These are phyloP conservation scores for Lachancea sp. DNA, from an alignment of 805 yeast genomes.

Conservation along the genomic window DNA sequence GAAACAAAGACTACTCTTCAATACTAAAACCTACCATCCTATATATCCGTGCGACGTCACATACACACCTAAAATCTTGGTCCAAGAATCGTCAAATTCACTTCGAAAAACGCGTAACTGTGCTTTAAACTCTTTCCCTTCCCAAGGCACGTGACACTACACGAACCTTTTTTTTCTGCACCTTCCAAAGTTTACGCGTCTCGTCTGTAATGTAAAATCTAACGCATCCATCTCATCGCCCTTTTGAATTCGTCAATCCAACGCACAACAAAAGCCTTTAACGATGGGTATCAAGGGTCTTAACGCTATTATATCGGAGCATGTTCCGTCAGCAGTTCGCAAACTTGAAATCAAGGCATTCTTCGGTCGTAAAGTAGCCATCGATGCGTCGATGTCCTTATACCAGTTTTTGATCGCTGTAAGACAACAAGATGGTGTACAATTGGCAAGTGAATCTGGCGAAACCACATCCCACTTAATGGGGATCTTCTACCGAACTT, in stretches of 20 bases:
- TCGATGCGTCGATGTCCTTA: conserved; percentile 91
- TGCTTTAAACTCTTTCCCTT: no score
- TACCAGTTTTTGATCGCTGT: conserved; percentile 96
- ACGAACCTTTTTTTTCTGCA: no score
- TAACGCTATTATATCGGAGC: conserved; percentile 78
- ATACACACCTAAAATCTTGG: no score
- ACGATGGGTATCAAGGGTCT: conserved; percentile 65
- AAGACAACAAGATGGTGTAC: conserved; percentile 94
- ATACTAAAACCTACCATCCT: no score
- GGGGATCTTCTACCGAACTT: conserved; percentile 94
- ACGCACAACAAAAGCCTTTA: not conserved
- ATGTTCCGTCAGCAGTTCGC: conserved; percentile 78
- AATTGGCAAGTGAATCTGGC: conserved; percentile 79
- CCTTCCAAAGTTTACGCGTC: not conserved
- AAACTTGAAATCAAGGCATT: conserved; percentile 76
- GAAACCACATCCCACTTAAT: conserved; percentile 90
- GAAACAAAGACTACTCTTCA: no score
- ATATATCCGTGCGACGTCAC: no score
- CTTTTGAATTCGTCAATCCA: not conserved
- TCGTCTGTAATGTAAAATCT: not conserved
- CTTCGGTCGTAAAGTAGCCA: conserved; percentile 95
- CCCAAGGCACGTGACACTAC: no score
- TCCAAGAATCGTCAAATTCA: no score
- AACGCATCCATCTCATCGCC: not conserved
- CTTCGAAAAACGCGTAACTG: no score